These are phyloP conservation scores for Amniculicola lignicola DNA, from an alignment of 495 filamentous ascomycete species.

Conservation along the genomic window DNA sequence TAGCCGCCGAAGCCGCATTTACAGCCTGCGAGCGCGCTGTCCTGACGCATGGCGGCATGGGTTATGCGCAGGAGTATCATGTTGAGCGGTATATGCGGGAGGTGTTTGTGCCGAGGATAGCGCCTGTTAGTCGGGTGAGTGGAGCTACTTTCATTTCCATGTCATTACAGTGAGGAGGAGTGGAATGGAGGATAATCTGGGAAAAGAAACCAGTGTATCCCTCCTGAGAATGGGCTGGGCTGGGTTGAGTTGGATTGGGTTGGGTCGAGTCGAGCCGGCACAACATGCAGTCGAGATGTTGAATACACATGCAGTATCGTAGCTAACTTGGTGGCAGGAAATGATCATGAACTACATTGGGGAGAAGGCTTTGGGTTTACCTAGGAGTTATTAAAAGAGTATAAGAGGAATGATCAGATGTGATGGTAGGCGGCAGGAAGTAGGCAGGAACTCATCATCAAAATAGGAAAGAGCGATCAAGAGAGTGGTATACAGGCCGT, in stretches of 20 bases:
- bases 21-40: conserved; percentile 67
- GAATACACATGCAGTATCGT: background rate
- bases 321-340: conserved; percentile 43
- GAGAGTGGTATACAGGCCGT: background rate
- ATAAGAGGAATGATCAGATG: no score
- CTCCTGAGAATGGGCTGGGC: no score
- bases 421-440: no score
- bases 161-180: no score
- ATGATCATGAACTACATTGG: conserved; percentile 80
- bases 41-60: conserved; percentile 69
- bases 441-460: background rate
- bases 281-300: no score
- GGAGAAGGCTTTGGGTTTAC: conserved; percentile 64
- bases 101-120: conserved; percentile 70
- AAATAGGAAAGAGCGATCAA: background rate
- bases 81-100: conserved; percentile 75
- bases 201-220: no score
- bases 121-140: conserved; percentile 61
- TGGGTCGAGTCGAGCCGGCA: no score
- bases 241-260: no score
- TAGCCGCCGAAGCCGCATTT: conserved; percentile 77
- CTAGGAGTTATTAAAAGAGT: conserved; percentile 51
- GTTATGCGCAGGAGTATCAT: conserved; percentile 74
- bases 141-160: background rate
- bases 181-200: no score